Base-by-base conservation (phyloP, 345 rosid species). In the Trapa incisa region DNA sequence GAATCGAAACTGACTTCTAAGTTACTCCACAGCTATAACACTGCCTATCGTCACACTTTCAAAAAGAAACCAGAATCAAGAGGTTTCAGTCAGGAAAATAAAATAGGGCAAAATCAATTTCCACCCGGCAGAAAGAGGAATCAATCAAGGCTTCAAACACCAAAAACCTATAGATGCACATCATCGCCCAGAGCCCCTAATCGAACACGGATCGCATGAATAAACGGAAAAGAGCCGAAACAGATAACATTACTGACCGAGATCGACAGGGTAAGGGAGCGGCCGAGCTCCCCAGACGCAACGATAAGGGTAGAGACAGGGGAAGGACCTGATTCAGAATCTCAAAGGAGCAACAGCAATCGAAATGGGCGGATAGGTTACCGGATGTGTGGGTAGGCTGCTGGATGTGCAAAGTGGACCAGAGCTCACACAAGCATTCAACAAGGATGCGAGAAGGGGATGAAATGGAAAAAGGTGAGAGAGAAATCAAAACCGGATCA, bases 381-480 rank as follows among this genome's bases (percentile, higher is more conserved):
- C 7, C 62, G 52, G 29, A 22, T 22, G 29, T 22, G 29, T 22
- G 29, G 29, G 29, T 22, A 22, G 29, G 29, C 29, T 22, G 29
- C 29, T 0, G 4, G 0, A 37, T 13, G 63, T 36, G 6, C 36
- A 37, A 14, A 50, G 37, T 5, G 47, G 22, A 39, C 11, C 47
- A 9, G 63, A 6, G 48, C 13, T 48, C 29, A 22, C 37, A 67
- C 70, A 12, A 0, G 39, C 64, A 67, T 67, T 67, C 62, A 67
- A 37, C 12, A 35, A 38, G 12, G 10, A 42, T 29, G 12, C 14
- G 66, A 63, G 37, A 22, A 22, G 29, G 29, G 29, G 29, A 22
- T 22, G 2, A 4, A 41, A 3, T 17, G 58, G 17, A 5, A 53
- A 17, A 3, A 16, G 58, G 58, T 7, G 0, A 2, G 48, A 6